A percentile compares a stretch with the other conserved stretches of the same genome.
Conservation (phyloP, 805 yeast genomes). For the Kazachstania psychrophila region DNA sequence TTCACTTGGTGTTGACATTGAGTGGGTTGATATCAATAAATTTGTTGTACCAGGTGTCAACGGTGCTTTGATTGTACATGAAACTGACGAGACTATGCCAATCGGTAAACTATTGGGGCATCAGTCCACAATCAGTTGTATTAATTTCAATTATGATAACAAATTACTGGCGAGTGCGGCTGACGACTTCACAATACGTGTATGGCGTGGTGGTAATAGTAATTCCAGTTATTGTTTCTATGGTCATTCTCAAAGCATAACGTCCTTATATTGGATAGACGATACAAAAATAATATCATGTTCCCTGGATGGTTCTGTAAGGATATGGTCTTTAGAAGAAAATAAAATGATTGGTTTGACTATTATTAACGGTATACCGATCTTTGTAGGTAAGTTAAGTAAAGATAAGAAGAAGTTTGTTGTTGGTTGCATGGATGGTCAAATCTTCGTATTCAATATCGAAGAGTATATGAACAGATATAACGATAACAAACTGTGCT, state of each 20-base stretch:
- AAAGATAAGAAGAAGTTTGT: constrained; percentile 42
- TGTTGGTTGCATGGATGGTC: constrained; percentile 59
- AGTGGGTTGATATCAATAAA: constrained; percentile 64
- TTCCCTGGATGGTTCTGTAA: constrained; percentile 62
- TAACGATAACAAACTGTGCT: too few species aligned
- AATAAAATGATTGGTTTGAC: constrained; percentile 21
- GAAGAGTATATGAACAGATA: background rate
- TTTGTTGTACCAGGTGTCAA: constrained; percentile 62
- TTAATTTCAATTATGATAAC: constrained; percentile 43
- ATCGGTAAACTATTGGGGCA: constrained; percentile 57
- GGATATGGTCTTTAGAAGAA: constrained; percentile 50
- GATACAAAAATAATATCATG: constrained; percentile 38
- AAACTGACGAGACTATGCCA: constrained; percentile 39
- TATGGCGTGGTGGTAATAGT: constrained; percentile 64
- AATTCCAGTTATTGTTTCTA: constrained; percentile 40
- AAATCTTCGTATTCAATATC: constrained; percentile 42
- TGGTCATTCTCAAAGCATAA: constrained; percentile 52
- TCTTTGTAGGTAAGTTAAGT: constrained; percentile 46
- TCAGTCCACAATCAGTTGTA: constrained; percentile 43
- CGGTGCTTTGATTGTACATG: constrained; percentile 47
- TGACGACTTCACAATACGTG: constrained; percentile 62
- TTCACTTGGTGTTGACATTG: constrained; percentile 45
- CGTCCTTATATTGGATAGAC: constrained; percentile 48
- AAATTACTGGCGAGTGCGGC: constrained; percentile 64
- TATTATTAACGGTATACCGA: constrained; percentile 42